Evolutionary conservation across 352 stramenopile genomes (phyloP), one percentile per base, ranked within the genome.

Genomic region (Sclerospora graminicola): DNA sequence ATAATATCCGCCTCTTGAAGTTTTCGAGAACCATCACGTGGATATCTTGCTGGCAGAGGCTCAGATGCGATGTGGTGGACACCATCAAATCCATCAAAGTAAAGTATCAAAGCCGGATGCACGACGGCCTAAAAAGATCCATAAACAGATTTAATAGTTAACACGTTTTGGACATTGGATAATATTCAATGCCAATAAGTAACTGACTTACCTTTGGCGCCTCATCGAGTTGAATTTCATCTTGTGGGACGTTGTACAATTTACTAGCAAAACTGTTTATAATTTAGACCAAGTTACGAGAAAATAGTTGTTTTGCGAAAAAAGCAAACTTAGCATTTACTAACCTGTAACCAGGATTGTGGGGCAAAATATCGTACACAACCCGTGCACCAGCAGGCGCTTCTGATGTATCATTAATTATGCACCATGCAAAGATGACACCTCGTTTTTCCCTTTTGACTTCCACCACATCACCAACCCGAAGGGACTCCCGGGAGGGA

Each of bases 11-110:
- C 5, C 8, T 34, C 16, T 30, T 46, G 31, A 13, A 26, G 10
- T 31, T 57, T 52, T 3, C 14, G 19, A 45, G 43, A 19, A 14
- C 62, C 45, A 43, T 89, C 78, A 23, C 77, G 63, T 3, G 75
- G 81, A 37, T 70, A 92, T 7, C 67, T 60, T 40, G 54, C 57
- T 10, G 69, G 68, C n/a, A 92, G 55, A 30, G 76, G 52, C 15
- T 47, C 33, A n/a, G 71, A 92, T 8, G 71, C 63, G n/a, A 79
- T 38, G 38, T 92, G 69, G 8, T 68, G 65, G 1, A 66, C 73
- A 37, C 66, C 43, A 20, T 63, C 56, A 41, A 86, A 92, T 2
- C 73, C 62, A 45, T 92, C 80, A 45, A 92, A 92, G 45, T 83
- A 83, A 16, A 89, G 51, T 10, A 91, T 59, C 1, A 88, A 45